Evolutionary conservation across 305 asterid species (phyloP), one percentile per base, ranked within the genome.

Genomic region (Solanum chacoense): DNA sequence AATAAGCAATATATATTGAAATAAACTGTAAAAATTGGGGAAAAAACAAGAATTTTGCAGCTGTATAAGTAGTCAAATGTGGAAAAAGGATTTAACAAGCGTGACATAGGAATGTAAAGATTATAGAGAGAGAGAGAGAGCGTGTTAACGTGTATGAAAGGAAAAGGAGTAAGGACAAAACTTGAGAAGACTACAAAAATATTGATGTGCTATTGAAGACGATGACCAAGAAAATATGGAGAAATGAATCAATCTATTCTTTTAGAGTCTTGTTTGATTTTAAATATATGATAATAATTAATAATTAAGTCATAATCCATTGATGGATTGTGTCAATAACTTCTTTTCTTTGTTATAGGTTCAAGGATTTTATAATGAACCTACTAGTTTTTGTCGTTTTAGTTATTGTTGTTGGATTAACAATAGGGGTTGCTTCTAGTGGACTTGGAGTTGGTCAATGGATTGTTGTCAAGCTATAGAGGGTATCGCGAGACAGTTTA

Each of bases 91-190:
- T 75, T 34, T 3, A 8, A 22, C 45, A 75, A 75, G 16, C 9
- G 6, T 76, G 31, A 34, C 29, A 76, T 10, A 76, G 29, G 83
- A 35, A 35, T 0, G 28, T 34, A 76, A 76, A 76, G 83, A 35
- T 10, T 76, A 73, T 37, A 40, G 26, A 79, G 24, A 40, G 3
- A 24, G 8, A 77, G 6, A 81, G 3, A 18, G 20, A 81, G 20
- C 73, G 83, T 5, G 73, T 29, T 87, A 89, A 80, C 89, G 89
- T 87, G 88, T 89, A 37, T 37, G 83, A 77, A 79, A n/a, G 35
- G 79, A 72, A 87, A 55, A 72, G 29, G 55, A 73, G 89, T 26
- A 26, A 38, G 5, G 65, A 50, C 80, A 37, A 35, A 69, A 45
- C 69, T 40, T 45, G 38, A 28, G 18, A 42, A 81, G 71, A 81